Evolutionary conservation across 768 basidiomycete genomes (phyloP).

Genomic region (Termitomyces sp.): DNA sequence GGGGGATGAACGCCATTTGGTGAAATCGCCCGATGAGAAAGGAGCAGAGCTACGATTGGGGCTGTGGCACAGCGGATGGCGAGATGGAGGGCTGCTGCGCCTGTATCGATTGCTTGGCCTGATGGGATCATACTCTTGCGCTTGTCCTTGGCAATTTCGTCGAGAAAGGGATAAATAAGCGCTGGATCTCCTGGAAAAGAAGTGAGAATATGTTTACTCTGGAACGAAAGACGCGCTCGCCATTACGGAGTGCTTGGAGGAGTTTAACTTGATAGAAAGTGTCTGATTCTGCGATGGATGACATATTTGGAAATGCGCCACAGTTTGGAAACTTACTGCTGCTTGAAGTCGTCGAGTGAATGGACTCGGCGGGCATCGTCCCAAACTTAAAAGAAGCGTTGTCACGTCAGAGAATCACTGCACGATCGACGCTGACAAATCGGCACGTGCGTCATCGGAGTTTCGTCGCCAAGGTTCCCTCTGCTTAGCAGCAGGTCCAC

Average conservation of each 20-base stretch:
- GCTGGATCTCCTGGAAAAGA: constrained; percentile 60
- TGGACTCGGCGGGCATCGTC: background rate
- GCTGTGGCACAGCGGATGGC: constrained; percentile 78
- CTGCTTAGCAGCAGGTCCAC: no score
- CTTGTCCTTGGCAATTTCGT: constrained; percentile 66
- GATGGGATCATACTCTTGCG: constrained; percentile 22
- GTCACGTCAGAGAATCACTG: background rate
- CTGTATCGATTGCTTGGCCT: constrained; percentile 42
- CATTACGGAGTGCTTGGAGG: constrained; percentile 56
- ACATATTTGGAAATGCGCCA: background rate
- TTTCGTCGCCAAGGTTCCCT: no score
- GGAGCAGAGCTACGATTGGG: constrained; percentile 62
- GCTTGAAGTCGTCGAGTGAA: background rate
- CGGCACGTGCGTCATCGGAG: background rate
- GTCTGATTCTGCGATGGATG: constrained; percentile 17
- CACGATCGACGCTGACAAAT: background rate
- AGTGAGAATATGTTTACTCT: background rate
- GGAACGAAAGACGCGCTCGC: constrained; percentile 27
- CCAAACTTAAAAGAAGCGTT: background rate
- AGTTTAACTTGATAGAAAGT: constrained; percentile 64
- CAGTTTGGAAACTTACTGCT: background rate
- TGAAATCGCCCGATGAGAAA: constrained; percentile 71
- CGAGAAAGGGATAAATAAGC: constrained; percentile 75
- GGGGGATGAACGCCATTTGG: constrained; percentile 75
- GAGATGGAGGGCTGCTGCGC: constrained; percentile 73